Percentiles rank a stretch among this genome's conserved stretches.
Conservation (phyloP, 305 asterid genomes). For the Caryopteris hybrid region DNA sequence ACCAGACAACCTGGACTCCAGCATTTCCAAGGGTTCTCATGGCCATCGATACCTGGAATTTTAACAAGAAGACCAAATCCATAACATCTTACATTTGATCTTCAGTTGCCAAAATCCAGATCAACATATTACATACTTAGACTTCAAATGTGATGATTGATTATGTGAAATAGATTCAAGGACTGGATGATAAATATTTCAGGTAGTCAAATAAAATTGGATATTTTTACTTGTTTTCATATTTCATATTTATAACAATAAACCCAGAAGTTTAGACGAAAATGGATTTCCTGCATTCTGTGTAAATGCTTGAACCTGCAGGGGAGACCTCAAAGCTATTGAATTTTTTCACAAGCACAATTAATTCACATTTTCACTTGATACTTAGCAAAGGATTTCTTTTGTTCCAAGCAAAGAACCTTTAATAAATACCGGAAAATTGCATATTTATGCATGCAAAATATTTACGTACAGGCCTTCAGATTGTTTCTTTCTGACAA, state of each 20-base stretch:
- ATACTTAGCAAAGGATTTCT: neutral
- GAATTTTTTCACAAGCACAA: neutral
- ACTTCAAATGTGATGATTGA: constrained; percentile 3
- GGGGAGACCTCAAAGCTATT: neutral
- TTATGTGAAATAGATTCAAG: constrained; percentile 4
- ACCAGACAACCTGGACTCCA: constrained; percentile 91
- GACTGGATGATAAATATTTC: neutral
- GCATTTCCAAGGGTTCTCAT: constrained; percentile 76
- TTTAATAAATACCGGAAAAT: neutral
- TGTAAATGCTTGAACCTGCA: neutral
- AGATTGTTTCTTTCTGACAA: neutral
- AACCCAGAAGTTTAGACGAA: neutral
- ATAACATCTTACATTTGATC: neutral
- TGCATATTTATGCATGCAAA: neutral
- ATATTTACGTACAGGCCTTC: neutral
- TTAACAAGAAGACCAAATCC: constrained; percentile 9
- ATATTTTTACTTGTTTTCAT: neutral
- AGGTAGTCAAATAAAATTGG: neutral
- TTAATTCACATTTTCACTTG: neutral
- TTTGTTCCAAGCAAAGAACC: neutral
- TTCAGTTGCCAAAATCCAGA: constrained; percentile 9
- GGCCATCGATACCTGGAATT: constrained; percentile 88
- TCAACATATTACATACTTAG: neutral
- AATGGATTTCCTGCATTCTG: neutral
- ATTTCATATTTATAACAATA: neutral